phyloP scores from a whole-genome alignment of 1,284 basidiomycete species.

The Omphalotus olearius region DNA sequence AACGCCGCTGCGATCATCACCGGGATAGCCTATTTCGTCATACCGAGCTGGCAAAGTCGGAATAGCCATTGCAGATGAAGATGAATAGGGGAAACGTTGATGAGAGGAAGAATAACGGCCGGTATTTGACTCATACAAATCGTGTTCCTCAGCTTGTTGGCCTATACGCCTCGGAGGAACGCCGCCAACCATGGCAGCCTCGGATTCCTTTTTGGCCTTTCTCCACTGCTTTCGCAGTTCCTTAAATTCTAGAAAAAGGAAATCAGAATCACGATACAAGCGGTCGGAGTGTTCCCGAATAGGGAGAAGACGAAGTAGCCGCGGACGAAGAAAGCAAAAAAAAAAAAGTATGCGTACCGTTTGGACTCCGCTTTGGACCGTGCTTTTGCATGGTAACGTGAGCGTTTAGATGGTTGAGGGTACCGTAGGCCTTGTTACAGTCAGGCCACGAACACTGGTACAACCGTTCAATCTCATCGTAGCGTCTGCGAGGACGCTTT shows the following conservation, averaged over 20 bases:
- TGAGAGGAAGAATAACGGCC: constrained; percentile 10
- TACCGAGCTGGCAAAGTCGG: constrained; percentile 6
- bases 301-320: constrained; percentile 7
- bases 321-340: constrained; percentile 10
- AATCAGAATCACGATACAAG: constrained; percentile 6
- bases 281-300: constrained; percentile 1
- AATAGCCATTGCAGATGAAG: background rate
- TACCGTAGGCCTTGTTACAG: constrained; percentile 84
- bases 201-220: constrained; percentile 82
- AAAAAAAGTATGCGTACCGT: constrained; percentile 49
- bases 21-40: constrained; percentile 4
- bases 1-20: constrained; percentile 2
- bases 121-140: constrained; percentile 5
- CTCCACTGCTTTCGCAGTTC: constrained; percentile 96
- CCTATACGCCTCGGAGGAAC: constrained; percentile 7
- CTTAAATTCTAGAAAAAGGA: constrained; percentile 78
- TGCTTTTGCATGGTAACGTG: constrained; percentile 94
- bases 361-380: constrained; percentile 77
- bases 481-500: constrained; percentile 79
- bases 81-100: constrained; percentile 8
- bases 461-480: constrained; percentile 90
- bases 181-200: constrained; percentile 19
- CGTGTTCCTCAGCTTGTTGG: constrained; percentile 7
- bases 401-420: constrained; percentile 88
- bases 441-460: constrained; percentile 83